Evolutionary conservation across 345 rosid species (phyloP).

Genomic region (Eucalyptus tenuipes): DNA sequence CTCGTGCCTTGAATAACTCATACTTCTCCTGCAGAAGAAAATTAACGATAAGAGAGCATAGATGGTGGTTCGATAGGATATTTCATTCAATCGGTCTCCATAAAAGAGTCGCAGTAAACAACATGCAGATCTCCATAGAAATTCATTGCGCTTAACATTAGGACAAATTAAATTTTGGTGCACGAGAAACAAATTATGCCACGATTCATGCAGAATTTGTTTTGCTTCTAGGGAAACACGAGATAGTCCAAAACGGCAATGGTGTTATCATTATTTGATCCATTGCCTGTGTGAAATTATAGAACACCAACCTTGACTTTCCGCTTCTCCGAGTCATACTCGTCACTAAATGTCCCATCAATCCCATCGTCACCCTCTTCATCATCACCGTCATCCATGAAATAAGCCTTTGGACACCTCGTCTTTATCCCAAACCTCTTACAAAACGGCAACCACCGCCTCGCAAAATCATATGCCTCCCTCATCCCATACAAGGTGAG

Average conservation of each 20-base stretch:
- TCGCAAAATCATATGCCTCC: slow-evolving; percentile 28
- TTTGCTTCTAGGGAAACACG: not conserved
- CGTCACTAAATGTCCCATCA: not conserved
- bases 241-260: not conserved
- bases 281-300: not conserved
- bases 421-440: slow-evolving; percentile 3
- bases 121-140: not conserved
- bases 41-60: not conserved
- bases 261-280: not conserved
- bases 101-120: not conserved
- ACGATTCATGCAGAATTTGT: not conserved
- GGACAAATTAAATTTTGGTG: not conserved
- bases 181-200: not conserved
- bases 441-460: slow-evolving; percentile 43
- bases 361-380: not conserved
- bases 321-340: not conserved
- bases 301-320: not conserved
- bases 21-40: slow-evolving; percentile 4
- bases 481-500: slow-evolving; percentile 15
- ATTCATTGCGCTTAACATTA: not conserved
- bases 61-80: not conserved
- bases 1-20: slow-evolving; percentile 6
- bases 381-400: not conserved
- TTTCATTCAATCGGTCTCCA: not conserved
- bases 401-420: slow-evolving; percentile 18